phyloP scores from a whole-genome alignment of 2,329 filamentous ascomycete species.

The Colletotrichum musicola region DNA sequence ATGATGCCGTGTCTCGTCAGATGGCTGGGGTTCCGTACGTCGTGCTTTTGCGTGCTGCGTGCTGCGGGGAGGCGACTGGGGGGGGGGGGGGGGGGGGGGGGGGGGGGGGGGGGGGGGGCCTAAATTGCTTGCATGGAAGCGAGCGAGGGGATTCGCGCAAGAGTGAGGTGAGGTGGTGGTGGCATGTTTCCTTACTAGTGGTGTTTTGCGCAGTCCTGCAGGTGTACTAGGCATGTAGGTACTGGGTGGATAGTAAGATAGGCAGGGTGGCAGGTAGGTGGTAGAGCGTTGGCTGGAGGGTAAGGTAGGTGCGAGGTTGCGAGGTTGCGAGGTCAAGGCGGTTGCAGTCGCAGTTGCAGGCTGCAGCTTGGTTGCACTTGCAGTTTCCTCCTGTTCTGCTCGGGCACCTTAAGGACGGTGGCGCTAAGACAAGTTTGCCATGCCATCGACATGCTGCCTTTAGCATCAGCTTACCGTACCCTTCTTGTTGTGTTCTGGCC shows the following conservation, averaged over 20 bases:
- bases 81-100: slow-evolving; percentile 1
- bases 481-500: no score
- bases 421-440: no score
- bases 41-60: slow-evolving; percentile 1
- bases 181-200: not conserved
- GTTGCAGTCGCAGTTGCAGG: slow-evolving; percentile 4
- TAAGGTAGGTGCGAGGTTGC: slow-evolving; percentile 1
- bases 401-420: no score
- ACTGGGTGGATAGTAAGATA: not conserved
- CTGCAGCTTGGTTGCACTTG: no score
- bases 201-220: slow-evolving; percentile 16
- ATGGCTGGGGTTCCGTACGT: slow-evolving; percentile 16
- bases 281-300: slow-evolving; percentile 4
- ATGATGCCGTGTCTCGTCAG: slow-evolving; percentile 27
- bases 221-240: not conserved
- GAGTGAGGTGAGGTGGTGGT: not conserved
- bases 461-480: no score
- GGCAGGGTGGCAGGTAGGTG: not conserved
- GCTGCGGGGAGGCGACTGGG: slow-evolving; percentile 13
- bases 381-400: no score
- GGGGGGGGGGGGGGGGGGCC: slow-evolving; percentile 1
- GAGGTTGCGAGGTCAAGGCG: slow-evolving; percentile 9
- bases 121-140: slow-evolving; percentile 38
- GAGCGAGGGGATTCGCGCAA: slow-evolving; percentile 18
- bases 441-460: no score